Conservation (phyloP, 345 rosid genomes). For the Bruguiera sexangula region DNA sequence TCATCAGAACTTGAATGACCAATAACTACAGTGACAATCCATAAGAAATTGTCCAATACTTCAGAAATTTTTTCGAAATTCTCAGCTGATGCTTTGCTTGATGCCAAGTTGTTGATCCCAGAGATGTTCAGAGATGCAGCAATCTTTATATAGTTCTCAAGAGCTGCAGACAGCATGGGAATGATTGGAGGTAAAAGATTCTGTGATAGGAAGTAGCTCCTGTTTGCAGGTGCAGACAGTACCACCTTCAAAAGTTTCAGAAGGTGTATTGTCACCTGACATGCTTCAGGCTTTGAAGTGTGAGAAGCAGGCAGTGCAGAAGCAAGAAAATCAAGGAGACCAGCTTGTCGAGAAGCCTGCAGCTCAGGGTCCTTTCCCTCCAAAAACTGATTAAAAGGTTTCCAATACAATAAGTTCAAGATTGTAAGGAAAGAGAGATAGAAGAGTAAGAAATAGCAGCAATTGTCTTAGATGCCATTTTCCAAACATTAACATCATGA, state of each 20-base stretch:
- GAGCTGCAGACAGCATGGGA: constrained; percentile 68
- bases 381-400: constrained; percentile 45
- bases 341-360: constrained; percentile 76
- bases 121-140: constrained; percentile 59
- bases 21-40: constrained; percentile 49
- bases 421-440: background rate
- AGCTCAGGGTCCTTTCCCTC: constrained; percentile 74
- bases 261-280: constrained; percentile 66
- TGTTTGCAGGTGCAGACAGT: constrained; percentile 51
- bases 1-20: constrained; percentile 60
- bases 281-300: constrained; percentile 74
- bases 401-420: constrained; percentile 15
- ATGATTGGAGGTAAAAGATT: constrained; percentile 75
- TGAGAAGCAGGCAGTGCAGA: constrained; percentile 79
- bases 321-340: constrained; percentile 73
- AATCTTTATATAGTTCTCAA: constrained; percentile 72
- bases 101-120: constrained; percentile 32
- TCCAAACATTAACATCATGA: too few species aligned
- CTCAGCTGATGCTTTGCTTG: constrained; percentile 55
- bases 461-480: too few species aligned
- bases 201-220: constrained; percentile 69
- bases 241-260: constrained; percentile 64
- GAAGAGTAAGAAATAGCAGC: too few species aligned
- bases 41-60: constrained; percentile 64
- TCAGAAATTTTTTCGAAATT: constrained; percentile 59